Conservation (phyloP, 1,139 yeast species). For the Taiozyma sp. region DNA sequence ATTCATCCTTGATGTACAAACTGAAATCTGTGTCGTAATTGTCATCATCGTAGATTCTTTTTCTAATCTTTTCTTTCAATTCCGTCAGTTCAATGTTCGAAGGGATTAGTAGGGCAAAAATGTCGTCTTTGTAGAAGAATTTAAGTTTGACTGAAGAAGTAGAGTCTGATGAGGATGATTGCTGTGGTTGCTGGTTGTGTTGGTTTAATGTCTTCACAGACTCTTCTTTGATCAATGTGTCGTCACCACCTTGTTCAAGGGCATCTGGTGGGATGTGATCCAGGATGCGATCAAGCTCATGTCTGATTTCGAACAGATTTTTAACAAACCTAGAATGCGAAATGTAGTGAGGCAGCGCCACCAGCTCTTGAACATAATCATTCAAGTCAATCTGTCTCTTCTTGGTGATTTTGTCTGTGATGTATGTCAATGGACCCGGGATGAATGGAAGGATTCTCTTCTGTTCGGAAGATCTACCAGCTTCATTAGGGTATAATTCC, state of each 20-base stretch:
- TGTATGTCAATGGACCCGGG: slow-evolving; percentile 94
- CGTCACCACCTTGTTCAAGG: slow-evolving; percentile 18
- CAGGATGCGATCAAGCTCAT: slow-evolving; percentile 37
- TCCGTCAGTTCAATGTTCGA: slow-evolving; percentile 53
- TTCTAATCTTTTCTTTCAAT: slow-evolving; percentile 56
- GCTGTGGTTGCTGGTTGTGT: slow-evolving; percentile 7
- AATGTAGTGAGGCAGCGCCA: slow-evolving; percentile 72
- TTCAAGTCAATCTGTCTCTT: slow-evolving; percentile 83
- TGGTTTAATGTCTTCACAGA: slow-evolving; percentile 17
- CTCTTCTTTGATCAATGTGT: slow-evolving; percentile 22
- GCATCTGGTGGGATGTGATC: slow-evolving; percentile 1
- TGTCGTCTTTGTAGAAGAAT: slow-evolving; percentile 84
- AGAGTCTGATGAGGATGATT: slow-evolving; percentile 1
- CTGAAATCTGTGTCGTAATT: slow-evolving; percentile 22
- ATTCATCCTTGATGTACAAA: slow-evolving; percentile 25
- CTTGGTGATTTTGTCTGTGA: slow-evolving; percentile 81
- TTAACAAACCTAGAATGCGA: slow-evolving; percentile 66
- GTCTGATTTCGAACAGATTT: slow-evolving; percentile 58
- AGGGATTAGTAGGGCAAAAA: slow-evolving; percentile 80
- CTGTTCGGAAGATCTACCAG: slow-evolving; percentile 61
- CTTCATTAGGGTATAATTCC: slow-evolving; percentile 86
- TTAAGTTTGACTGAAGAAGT: slow-evolving; percentile 48
- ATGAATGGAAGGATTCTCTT: slow-evolving; percentile 83
- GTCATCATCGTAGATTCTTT: slow-evolving; percentile 47
- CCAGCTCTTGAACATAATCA: slow-evolving; percentile 69